Base-by-base conservation (phyloP, 768 basidiomycete genomes). In the Tubosaeta sp. region DNA sequence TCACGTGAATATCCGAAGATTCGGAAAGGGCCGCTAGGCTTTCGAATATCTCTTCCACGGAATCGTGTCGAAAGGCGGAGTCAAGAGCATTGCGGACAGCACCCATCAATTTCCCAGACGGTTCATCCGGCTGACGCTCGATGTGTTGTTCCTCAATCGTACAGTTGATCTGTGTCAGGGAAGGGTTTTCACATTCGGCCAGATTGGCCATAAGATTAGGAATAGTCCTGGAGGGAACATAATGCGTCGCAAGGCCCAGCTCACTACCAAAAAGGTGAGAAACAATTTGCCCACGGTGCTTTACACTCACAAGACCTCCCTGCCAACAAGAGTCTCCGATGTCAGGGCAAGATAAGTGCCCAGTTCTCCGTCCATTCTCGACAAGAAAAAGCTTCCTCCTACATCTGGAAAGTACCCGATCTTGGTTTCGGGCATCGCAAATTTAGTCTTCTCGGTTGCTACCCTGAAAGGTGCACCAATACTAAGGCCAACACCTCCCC, bases 381-480 rank as follows among this genome's bases (percentile, higher is more conserved):
- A 85, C 46, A 99, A 74, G 74, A 93, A 95, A 72, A 83, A 90
- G 61, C 82, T 93, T 27, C 86, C 88, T 17, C 97, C 97, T 25
- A 99, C 95, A 70, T 99, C 95, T 27, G 95, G 95, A 57, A 74
- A 83, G 65, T 90, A 92, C 41, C 88, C 89, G 61, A 94, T 93
- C 62, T 88, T 89, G 12, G 90, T 93, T 74, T 99, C 97, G 14
- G 97, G 97, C 97, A 98, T 98, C 6, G 93, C 87, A 66, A 97
- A 90, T 1, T 80, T 53, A 0, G 95, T 97, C 26, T 88, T 88
- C 68, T 95, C 93, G 4, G 95, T 98, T 4, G 95, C 95, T 51
- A 99, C 80, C 54, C 97, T 81, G 71, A 98, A 94, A 0, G 86
- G 80, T 4, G 95, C 95, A 52, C 86, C 81, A 11, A 86, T 82